Evolutionary conservation across 495 filamentous ascomycete genomes (phyloP).

Genomic region (Talaromyces adpressus): DNA sequence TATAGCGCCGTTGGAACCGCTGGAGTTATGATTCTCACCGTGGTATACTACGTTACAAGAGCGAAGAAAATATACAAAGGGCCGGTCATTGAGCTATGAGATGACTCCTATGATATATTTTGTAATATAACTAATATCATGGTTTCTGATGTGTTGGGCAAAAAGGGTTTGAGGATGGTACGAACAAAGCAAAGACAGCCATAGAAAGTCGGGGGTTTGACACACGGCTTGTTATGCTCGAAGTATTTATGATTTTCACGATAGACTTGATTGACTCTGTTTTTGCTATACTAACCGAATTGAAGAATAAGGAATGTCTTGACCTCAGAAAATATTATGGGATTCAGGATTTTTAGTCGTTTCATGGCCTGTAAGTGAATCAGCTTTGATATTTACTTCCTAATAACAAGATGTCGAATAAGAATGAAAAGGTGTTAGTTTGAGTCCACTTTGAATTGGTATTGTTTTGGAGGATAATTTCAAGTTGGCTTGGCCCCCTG

Average conservation of each 20-base stretch:
- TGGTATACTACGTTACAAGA: slow-evolving; percentile 37
- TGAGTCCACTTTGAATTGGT: too few relatives aligned
- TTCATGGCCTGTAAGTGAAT: too few relatives aligned
- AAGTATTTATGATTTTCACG: not conserved
- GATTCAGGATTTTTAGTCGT: too few relatives aligned
- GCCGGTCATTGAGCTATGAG: slow-evolving; percentile 34
- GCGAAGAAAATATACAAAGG: slow-evolving; percentile 37
- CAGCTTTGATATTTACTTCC: too few relatives aligned
- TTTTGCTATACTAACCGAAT: not conserved
- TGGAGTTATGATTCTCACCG: slow-evolving; percentile 31
- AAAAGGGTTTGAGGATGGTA: not conserved
- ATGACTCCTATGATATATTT: not conserved
- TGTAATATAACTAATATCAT: not conserved
- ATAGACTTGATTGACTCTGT: not conserved
- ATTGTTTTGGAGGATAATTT: too few relatives aligned
- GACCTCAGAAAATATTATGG: too few relatives aligned
- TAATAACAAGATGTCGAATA: too few relatives aligned
- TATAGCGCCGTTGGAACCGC: slow-evolving; percentile 39
- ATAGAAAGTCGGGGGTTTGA: not conserved
- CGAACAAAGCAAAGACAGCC: not conserved
- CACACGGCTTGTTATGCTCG: too few relatives aligned
- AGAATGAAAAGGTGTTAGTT: too few relatives aligned
- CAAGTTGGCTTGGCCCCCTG: too few relatives aligned
- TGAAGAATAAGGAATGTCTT: too few relatives aligned
- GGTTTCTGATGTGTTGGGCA: not conserved